A percentile compares a stretch with the other conserved stretches of the same genome.
These are phyloP conservation scores for Cladorrhinum sp. DNA, from an alignment of 2,329 filamentous ascomycete species.

Conservation along the genomic window DNA sequence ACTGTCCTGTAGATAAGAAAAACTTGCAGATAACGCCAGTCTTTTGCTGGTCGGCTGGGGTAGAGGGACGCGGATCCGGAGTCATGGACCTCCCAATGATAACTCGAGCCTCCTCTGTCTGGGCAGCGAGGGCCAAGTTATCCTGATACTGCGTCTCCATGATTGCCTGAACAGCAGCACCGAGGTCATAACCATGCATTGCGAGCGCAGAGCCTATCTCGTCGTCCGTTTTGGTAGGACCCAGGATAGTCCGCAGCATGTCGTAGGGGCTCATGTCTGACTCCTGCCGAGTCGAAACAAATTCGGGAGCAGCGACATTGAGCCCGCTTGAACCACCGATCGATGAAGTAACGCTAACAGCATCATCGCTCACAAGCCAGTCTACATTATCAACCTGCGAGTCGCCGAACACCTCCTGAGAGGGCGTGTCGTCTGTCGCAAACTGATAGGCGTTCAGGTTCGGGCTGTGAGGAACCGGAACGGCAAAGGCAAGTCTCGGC, in stretches of 20 bases:
- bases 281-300: conserved; percentile 62
- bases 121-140: conserved; percentile 39
- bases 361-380: conserved; percentile 91
- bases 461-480: conserved; percentile 86
- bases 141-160: conserved; percentile 81
- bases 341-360: conserved; percentile 75
- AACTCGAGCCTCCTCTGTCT: conserved; percentile 38
- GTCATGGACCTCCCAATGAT: conserved; percentile 88
- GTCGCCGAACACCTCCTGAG: conserved; percentile 84
- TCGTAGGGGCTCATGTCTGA: conserved; percentile 97
- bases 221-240: conserved; percentile 84
- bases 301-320: conserved; percentile 80
- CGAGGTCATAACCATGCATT: conserved; percentile 86
- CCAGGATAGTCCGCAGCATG: conserved; percentile 91
- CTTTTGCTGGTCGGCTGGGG: conserved; percentile 73
- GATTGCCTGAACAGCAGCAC: conserved; percentile 82
- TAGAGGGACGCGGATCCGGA: conserved; percentile 69
- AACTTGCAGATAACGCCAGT: conserved; percentile 95
- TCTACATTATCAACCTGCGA: conserved; percentile 93
- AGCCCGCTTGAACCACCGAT: conserved; percentile 65
- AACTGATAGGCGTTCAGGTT: conserved; percentile 95
- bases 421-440: conserved; percentile 73
- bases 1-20: conserved; percentile 92
- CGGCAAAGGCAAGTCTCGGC: conserved; percentile 83
- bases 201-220: conserved; percentile 92